phyloP scores from a whole-genome alignment of 225 moss, liverwort and hornwort genomes.

The Bryoerythrophyllum caledonicum region DNA sequence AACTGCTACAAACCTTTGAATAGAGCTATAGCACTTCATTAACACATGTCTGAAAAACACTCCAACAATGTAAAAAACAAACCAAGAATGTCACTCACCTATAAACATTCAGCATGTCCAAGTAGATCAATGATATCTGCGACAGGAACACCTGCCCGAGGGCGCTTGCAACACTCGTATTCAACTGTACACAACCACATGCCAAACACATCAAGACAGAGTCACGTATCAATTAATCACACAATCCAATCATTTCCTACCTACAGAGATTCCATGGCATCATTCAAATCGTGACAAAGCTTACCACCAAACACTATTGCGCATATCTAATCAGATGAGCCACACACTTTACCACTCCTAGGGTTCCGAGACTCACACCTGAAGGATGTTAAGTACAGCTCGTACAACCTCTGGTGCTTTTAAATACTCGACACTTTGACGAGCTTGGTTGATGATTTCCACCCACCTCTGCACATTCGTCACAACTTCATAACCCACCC shows the following conservation, averaged over 20 bases:
- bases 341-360: background rate
- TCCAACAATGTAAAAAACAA: too few species aligned
- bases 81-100: conserved; percentile 45
- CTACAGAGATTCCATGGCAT: too few species aligned
- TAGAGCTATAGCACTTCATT: background rate
- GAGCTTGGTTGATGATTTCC: conserved; percentile 89
- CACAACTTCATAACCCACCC: background rate
- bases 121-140: conserved; percentile 92
- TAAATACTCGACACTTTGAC: conserved; percentile 87
- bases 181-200: conserved; percentile 55
- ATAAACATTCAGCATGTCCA: conserved; percentile 99
- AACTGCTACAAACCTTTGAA: background rate
- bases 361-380: conserved; percentile 50
- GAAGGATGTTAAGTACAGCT: conserved; percentile 87
- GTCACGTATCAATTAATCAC: background rate
- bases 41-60: too few species aligned
- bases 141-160: conserved; percentile 90
- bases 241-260: background rate
- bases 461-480: conserved; percentile 73
- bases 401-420: conserved; percentile 82
- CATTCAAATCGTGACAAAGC: background rate
- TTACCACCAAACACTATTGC: background rate
- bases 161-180: conserved; percentile 91
- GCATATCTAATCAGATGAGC: background rate
- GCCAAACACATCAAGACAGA: background rate